These are phyloP conservation scores for Phytophthora ohioensis DNA, from an alignment of 352 stramenopile genomes.

Conservation along the genomic window DNA sequence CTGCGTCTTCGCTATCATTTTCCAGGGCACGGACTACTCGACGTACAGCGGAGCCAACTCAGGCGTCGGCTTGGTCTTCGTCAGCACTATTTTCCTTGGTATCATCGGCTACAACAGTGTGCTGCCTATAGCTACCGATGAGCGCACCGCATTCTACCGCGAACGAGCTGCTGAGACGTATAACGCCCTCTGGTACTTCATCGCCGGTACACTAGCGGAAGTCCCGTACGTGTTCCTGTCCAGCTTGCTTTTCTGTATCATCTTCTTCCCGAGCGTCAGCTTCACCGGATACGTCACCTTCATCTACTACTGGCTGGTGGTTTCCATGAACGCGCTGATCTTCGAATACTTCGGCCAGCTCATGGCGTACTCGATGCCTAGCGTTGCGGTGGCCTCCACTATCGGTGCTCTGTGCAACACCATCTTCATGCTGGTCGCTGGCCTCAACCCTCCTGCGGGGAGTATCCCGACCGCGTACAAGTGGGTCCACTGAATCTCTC, in stretches of 20 bases:
- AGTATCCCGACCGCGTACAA: constrained; percentile 60
- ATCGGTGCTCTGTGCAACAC: too few species aligned
- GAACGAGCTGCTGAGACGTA: constrained; percentile 92
- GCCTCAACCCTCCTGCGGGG: constrained; percentile 61
- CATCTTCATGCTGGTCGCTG: constrained; percentile 21
- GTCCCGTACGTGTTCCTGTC: constrained; percentile 55
- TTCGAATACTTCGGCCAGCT: constrained; percentile 50
- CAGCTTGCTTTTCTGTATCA: constrained; percentile 48
- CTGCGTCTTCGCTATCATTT: constrained; percentile 84
- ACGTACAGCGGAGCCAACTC: constrained; percentile 53
- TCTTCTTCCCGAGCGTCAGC: constrained; percentile 28
- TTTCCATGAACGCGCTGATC: constrained; percentile 60
- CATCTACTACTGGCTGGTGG: constrained; percentile 63
- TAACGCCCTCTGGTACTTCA: constrained; percentile 64
- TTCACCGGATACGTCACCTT: constrained; percentile 52
- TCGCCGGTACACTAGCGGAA: constrained; percentile 58
- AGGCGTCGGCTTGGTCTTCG: constrained; percentile 85
- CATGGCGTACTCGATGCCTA: too few species aligned
- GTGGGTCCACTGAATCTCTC: constrained; percentile 65
- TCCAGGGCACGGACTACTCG: constrained; percentile 54
- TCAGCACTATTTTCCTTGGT: constrained; percentile 84
- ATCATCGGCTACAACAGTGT: constrained; percentile 45
- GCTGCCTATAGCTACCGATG: constrained; percentile 3
- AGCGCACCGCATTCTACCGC: constrained; percentile 74
- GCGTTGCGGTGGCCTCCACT: too few species aligned